Conservation (phyloP, 305 asterid species). For the Solanum hybrid region DNA sequence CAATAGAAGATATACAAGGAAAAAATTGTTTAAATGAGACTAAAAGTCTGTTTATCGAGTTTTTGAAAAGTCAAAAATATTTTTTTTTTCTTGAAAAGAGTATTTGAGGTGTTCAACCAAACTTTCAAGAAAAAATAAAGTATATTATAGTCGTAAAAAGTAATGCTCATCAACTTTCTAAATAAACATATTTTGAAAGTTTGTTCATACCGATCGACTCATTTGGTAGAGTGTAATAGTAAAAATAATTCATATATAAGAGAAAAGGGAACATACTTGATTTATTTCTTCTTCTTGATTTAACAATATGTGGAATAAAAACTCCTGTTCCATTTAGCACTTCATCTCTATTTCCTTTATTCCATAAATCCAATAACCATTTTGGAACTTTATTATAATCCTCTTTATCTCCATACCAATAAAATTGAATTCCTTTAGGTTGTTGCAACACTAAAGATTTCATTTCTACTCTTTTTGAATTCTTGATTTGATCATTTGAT, state of each 20-base stretch:
- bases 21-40: neutral
- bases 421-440: slow-evolving; percentile 27
- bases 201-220: neutral
- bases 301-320: slow-evolving; percentile 58
- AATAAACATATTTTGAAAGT: neutral
- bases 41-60: neutral
- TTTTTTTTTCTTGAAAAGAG: neutral
- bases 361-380: slow-evolving; percentile 47
- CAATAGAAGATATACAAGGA: neutral
- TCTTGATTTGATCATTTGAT: slow-evolving; percentile 11
- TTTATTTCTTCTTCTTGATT: slow-evolving; percentile 28
- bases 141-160: neutral
- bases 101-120: neutral
- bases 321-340: slow-evolving; percentile 57
- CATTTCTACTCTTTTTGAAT: neutral
- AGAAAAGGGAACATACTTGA: slow-evolving; percentile 28
- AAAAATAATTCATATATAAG: too few species aligned
- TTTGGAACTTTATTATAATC: slow-evolving; percentile 27
- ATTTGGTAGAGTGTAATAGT: too few species aligned
- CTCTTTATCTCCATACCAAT: slow-evolving; percentile 37
- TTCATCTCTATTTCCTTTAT: slow-evolving; percentile 25
- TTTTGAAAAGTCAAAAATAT: neutral
- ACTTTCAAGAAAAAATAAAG: neutral
- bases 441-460: neutral
- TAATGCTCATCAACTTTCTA: neutral